A percentile compares a stretch with the other conserved stretches of the same genome.
phyloP scores from a whole-genome alignment of 768 basidiomycete species.

The Russula griseocarnosa region DNA sequence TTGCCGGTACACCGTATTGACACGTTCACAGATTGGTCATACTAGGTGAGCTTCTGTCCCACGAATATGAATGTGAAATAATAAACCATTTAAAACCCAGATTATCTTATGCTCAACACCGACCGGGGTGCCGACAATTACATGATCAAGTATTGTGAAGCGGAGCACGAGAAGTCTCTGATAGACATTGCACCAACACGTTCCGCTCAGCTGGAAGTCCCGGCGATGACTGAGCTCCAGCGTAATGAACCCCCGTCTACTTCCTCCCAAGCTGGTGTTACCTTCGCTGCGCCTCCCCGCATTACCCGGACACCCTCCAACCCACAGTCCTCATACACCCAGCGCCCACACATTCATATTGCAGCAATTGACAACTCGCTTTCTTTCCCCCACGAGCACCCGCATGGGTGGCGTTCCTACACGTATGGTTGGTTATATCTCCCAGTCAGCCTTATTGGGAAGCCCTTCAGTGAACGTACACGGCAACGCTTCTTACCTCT shows the following conservation, averaged over 20 bases:
- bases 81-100: slow-evolving; percentile 36
- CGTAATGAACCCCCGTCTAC: slow-evolving; percentile 35
- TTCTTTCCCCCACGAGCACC: slow-evolving; percentile 89
- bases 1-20: slow-evolving; percentile 20
- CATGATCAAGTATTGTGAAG: slow-evolving; percentile 90
- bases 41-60: slow-evolving; percentile 50
- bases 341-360: slow-evolving; percentile 79
- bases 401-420: slow-evolving; percentile 69
- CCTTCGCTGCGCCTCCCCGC: slow-evolving; percentile 29
- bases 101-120: slow-evolving; percentile 91
- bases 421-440: slow-evolving; percentile 88
- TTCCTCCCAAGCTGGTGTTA: slow-evolving; percentile 28
- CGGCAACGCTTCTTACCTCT: slow-evolving; percentile 77
- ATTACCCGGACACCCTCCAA: slow-evolving; percentile 25
- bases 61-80: neutral
- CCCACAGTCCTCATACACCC: slow-evolving; percentile 42
- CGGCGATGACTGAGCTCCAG: slow-evolving; percentile 67
- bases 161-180: slow-evolving; percentile 68
- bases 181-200: slow-evolving; percentile 77
- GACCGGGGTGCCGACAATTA: slow-evolving; percentile 87
- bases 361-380: slow-evolving; percentile 93
- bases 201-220: slow-evolving; percentile 62
- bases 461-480: slow-evolving; percentile 80
- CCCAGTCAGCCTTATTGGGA: slow-evolving; percentile 79
- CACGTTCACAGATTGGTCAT: slow-evolving; percentile 63